Conservation (phyloP, 192 early-diverging fungal species). For the Podila horticola region DNA sequence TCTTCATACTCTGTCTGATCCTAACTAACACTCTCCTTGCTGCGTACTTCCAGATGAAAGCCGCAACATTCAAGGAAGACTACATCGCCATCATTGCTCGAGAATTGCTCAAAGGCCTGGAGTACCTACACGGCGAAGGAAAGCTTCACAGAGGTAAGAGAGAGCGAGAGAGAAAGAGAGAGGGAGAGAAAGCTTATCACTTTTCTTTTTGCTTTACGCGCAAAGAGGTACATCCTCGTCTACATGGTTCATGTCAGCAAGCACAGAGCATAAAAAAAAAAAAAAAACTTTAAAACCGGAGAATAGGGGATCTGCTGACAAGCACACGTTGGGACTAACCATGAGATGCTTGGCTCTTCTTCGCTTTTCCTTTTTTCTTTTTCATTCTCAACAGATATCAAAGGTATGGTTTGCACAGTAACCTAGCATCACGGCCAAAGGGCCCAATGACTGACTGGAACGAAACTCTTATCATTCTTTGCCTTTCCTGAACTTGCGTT, state of each 20-base stretch:
- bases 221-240: background rate
- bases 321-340: too few species aligned
- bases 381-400: slow-evolving; percentile 25
- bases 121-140: slow-evolving; percentile 89
- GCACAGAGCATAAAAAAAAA: slow-evolving; percentile 2
- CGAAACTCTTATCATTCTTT: background rate
- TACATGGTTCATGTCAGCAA: background rate
- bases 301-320: background rate
- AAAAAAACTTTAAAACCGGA: background rate
- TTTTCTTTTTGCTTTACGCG: background rate
- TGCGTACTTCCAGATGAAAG: slow-evolving; percentile 72
- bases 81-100: slow-evolving; percentile 92
- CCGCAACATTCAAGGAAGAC: slow-evolving; percentile 82
- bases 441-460: too few species aligned
- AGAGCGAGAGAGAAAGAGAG: too few species aligned
- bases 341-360: background rate
- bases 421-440: too few species aligned
- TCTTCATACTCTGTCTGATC: background rate
- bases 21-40: too few species aligned
- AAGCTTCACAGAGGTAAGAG: slow-evolving; percentile 80
- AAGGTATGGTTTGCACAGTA: slow-evolving; percentile 18
- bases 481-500: background rate
- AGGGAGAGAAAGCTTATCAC: background rate
- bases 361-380: background rate
- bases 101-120: slow-evolving; percentile 87